Evolutionary conservation across 2,329 filamentous ascomycete species (phyloP).

Genomic region (Colletotrichum falcatum): DNA sequence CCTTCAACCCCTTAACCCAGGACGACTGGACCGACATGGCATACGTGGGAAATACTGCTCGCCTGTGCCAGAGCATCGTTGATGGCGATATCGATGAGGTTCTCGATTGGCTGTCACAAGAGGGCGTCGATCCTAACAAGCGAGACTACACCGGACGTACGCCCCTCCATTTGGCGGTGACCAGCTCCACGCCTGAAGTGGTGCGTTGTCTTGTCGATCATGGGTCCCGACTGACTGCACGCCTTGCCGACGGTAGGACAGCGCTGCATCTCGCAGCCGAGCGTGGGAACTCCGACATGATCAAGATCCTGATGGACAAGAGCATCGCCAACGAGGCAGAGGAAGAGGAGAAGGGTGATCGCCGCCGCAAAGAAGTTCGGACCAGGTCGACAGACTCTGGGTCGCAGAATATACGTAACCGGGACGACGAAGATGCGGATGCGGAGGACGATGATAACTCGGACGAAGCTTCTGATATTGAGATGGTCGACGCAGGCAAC

Average conservation of each 20-base stretch:
- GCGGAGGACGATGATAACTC: conserved; percentile 50
- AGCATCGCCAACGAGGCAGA: conserved; percentile 80
- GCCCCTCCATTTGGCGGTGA: conserved; percentile 81
- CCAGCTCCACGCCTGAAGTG: conserved; percentile 75
- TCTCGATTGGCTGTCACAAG: conserved; percentile 75
- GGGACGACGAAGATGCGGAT: conserved; percentile 44
- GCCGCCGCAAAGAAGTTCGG: conserved; percentile 55
- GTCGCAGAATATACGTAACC: conserved; percentile 44
- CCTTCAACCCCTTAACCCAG: conserved; percentile 84
- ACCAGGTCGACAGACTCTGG: conserved; percentile 44
- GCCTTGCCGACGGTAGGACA: conserved; percentile 83
- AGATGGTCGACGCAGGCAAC: conserved; percentile 59
- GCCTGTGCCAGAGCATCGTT: conserved; percentile 84
- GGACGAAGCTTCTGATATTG: conserved; percentile 57
- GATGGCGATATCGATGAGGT: conserved; percentile 79
- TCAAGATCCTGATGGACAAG: conserved; percentile 78
- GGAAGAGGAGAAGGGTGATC: conserved; percentile 69
- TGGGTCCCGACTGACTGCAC: conserved; percentile 78
- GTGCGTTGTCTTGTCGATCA: conserved; percentile 78
- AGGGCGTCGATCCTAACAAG: conserved; percentile 76
- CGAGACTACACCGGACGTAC: conserved; percentile 84
- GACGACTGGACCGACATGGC: conserved; percentile 94
- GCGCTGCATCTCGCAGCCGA: conserved; percentile 85
- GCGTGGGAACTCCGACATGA: conserved; percentile 75
- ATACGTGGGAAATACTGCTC: conserved; percentile 83